Conservation (phyloP, 129 eudicot species). For the Solidago caesia region DNA sequence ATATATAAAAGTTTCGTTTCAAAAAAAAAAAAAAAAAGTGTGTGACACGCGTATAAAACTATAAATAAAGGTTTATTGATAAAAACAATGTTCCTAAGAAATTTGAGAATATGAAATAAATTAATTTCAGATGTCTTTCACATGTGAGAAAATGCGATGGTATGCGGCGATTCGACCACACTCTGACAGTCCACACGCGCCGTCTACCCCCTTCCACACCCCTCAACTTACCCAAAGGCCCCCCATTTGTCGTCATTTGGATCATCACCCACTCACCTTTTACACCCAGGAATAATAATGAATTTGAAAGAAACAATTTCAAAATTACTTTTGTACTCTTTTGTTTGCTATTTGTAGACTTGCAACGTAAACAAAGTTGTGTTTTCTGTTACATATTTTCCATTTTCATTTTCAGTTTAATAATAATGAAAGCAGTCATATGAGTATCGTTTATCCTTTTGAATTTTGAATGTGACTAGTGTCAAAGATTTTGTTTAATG, state of each 20-base stretch:
- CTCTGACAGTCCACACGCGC: constrained; percentile 54
- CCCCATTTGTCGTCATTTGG: constrained; percentile 30
- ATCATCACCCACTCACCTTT: background rate
- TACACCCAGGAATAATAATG: background rate
- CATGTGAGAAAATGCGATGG: constrained; percentile 6
- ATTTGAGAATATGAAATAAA: too few species aligned
- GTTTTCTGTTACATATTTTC: background rate
- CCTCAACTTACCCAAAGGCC: constrained; percentile 7
- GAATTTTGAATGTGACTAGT: too few species aligned
- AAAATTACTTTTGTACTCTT: background rate
- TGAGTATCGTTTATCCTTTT: too few species aligned
- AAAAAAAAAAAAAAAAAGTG: too few species aligned
- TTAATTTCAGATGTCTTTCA: background rate
- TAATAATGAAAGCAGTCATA: too few species aligned
- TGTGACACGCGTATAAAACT: too few species aligned
- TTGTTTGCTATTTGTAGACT: constrained; percentile 3
- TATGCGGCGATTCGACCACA: constrained; percentile 79
- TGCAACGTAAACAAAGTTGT: background rate
- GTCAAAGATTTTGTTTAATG: too few species aligned
- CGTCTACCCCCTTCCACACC: constrained; percentile 17
- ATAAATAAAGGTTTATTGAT: background rate
- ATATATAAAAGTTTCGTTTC: too few species aligned
- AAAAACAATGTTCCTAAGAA: background rate
- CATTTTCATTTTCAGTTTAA: too few species aligned
- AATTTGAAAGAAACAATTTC: background rate